Percentiles rank a stretch among this genome's conserved stretches.
These are phyloP conservation scores for Cyclotella kingstonii DNA, from an alignment of 108 stramenopile species.

Conservation along the genomic window DNA sequence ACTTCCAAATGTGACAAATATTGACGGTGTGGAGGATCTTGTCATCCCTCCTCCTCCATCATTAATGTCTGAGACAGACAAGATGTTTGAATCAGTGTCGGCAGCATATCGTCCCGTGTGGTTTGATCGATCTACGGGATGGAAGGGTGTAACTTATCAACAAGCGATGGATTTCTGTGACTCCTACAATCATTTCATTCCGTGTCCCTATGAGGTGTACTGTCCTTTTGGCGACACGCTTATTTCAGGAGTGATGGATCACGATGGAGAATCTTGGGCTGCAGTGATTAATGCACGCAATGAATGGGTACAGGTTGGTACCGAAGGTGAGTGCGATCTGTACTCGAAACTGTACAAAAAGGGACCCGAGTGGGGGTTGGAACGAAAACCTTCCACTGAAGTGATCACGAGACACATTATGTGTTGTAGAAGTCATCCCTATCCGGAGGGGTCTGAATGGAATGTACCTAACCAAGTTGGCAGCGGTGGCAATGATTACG, in stretches of 20 bases:
- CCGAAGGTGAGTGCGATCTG: slow-evolving; percentile 18
- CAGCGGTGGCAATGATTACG: slow-evolving; percentile 9
- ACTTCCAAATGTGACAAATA: background rate
- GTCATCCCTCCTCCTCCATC: background rate
- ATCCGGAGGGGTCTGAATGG: background rate
- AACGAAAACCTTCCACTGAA: slow-evolving; percentile 12
- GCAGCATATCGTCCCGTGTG: slow-evolving; percentile 31
- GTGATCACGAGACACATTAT: slow-evolving; percentile 39
- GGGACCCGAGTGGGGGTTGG: slow-evolving; percentile 25
- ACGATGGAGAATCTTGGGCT: slow-evolving; percentile 38
- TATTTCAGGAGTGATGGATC: slow-evolving; percentile 22
- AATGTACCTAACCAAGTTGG: slow-evolving; percentile 1
- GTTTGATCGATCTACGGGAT: slow-evolving; percentile 32
- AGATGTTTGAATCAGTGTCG: slow-evolving; percentile 16
- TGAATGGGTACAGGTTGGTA: slow-evolving; percentile 46
- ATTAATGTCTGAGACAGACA: slow-evolving; percentile 8
- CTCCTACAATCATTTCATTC: slow-evolving; percentile 9
- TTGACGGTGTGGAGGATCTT: slow-evolving; percentile 9
- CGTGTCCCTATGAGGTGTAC: slow-evolving; percentile 36
- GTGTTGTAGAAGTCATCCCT: slow-evolving; percentile 32
- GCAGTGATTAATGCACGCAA: slow-evolving; percentile 30
- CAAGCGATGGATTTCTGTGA: slow-evolving; percentile 16
- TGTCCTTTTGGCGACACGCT: slow-evolving; percentile 16
- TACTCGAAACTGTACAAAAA: slow-evolving; percentile 20
- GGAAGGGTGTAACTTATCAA: slow-evolving; percentile 24